Conservation (phyloP, 805 yeast genomes). For the Candida tallmaniae region DNA sequence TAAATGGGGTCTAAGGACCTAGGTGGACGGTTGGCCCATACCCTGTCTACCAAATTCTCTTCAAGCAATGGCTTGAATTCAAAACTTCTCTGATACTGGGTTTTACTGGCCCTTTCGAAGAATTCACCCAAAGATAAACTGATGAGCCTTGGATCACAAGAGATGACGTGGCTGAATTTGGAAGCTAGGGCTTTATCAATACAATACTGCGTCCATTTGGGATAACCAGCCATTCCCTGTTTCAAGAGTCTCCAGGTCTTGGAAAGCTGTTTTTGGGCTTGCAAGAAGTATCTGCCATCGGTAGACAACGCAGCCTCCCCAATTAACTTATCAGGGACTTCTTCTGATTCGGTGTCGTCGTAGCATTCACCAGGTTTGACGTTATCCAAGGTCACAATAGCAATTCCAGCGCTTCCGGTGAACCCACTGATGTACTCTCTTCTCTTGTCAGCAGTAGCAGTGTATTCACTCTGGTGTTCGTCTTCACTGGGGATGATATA, state of each 20-base stretch:
- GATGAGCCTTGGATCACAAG: constrained; percentile 79
- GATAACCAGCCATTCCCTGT: constrained; percentile 68
- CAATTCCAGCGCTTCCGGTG: constrained; percentile 91
- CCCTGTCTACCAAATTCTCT: constrained; percentile 30
- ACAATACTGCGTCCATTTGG: constrained; percentile 77
- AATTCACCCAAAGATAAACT: constrained; percentile 43
- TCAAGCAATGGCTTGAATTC: constrained; percentile 26
- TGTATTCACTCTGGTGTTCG: constrained; percentile 91
- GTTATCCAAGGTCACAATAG: constrained; percentile 60
- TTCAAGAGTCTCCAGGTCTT: constrained; percentile 74
- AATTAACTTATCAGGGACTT: constrained; percentile 37
- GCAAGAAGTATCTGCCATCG: constrained; percentile 92
- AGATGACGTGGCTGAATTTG: constrained; percentile 50
- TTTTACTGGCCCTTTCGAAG: constrained; percentile 24
- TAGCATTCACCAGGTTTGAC: constrained; percentile 15
- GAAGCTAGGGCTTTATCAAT: constrained; percentile 52
- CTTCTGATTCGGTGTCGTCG: too few relatives aligned
- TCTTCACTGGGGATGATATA: constrained; percentile 86
- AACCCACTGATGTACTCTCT: constrained; percentile 82
- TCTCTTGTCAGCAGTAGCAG: constrained; percentile 74
- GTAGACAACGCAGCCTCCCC: constrained; percentile 83
- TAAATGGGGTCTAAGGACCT: constrained; percentile 32
- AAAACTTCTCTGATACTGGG: constrained; percentile 17
- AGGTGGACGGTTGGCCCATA: constrained; percentile 34
- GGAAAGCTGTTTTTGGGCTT: constrained; percentile 82